Evolutionary conservation across 2,329 filamentous ascomycete genomes (phyloP).

Genomic region (Diaporthe nobilis): DNA sequence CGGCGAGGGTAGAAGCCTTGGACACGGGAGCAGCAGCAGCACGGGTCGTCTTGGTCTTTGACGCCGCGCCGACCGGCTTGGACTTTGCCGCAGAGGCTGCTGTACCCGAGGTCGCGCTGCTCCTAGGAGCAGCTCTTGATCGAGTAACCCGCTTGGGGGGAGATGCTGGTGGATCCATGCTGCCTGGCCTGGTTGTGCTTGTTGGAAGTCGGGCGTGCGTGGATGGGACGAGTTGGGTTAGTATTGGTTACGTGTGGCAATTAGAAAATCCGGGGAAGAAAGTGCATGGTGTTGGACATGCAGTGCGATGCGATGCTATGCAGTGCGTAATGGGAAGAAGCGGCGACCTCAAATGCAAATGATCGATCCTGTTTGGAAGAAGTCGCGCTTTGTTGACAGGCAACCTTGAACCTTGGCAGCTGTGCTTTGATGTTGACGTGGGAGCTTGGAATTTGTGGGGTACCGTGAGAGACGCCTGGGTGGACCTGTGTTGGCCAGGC

Average conservation of each 20-base stretch:
- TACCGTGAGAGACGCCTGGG: background rate
- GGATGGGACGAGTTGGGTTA: slow-evolving; percentile 2
- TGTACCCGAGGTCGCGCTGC: slow-evolving; percentile 43
- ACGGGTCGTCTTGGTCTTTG: slow-evolving; percentile 57
- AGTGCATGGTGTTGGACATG: slow-evolving; percentile 30
- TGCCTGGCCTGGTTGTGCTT: slow-evolving; percentile 28
- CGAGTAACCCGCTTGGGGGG: slow-evolving; percentile 49
- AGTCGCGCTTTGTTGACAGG: slow-evolving; percentile 36
- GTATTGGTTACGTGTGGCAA: slow-evolving; percentile 13
- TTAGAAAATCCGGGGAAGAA: background rate
- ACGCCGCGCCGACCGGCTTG: slow-evolving; percentile 59
- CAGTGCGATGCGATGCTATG: slow-evolving; percentile 18
- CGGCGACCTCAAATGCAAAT: slow-evolving; percentile 15
- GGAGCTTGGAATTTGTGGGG: slow-evolving; percentile 36
- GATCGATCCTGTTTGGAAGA: slow-evolving; percentile 5
- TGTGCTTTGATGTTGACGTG: slow-evolving; percentile 28
- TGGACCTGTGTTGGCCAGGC: slow-evolving; percentile 19
- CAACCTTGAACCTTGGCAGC: slow-evolving; percentile 8
- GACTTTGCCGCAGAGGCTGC: slow-evolving; percentile 46
- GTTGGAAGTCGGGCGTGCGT: background rate
- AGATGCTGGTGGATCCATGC: slow-evolving; percentile 46
- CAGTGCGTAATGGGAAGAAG: slow-evolving; percentile 14
- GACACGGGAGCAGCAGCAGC: slow-evolving; percentile 49
- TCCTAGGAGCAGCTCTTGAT: slow-evolving; percentile 60
- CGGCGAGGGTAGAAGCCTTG: slow-evolving; percentile 49